Conservation (phyloP, 2,329 filamentous ascomycete species). For the Trichoderma atrobrunneum region DNA sequence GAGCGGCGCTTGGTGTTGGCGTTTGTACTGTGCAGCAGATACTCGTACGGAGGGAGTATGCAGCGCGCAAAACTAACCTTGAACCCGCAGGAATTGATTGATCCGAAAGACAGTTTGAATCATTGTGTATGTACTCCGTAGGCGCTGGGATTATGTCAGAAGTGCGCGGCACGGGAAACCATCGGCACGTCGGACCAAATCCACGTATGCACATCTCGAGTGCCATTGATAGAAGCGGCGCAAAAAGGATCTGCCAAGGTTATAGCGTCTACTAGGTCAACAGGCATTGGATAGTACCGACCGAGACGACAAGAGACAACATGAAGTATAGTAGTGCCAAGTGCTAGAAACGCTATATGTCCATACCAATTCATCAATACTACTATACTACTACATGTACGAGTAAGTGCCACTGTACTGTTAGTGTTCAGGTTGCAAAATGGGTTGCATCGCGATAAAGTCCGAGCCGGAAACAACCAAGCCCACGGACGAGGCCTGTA, state of each 20-base stretch:
- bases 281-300: not conserved
- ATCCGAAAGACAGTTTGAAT: too few relatives aligned
- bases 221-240: not conserved
- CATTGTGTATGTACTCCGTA: too few relatives aligned
- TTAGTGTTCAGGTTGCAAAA: not conserved
- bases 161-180: not conserved
- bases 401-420: not conserved
- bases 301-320: not conserved
- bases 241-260: not conserved
- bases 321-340: not conserved
- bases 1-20: not conserved
- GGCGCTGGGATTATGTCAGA: not conserved
- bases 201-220: not conserved
- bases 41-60: not conserved
- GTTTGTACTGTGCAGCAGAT: not conserved
- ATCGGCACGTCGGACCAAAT: not conserved
- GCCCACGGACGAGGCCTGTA: not conserved
- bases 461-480: slow-evolving; percentile 3
- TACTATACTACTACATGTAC: not conserved
- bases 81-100: too few relatives aligned
- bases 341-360: not conserved
- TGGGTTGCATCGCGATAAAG: not conserved
- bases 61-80: not conserved
- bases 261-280: not conserved
- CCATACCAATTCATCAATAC: not conserved